Evolutionary conservation across 2,329 filamentous ascomycete species (phyloP), one percentile per base, ranked within the genome.

Genomic region (Colletotrichum magnum): DNA sequence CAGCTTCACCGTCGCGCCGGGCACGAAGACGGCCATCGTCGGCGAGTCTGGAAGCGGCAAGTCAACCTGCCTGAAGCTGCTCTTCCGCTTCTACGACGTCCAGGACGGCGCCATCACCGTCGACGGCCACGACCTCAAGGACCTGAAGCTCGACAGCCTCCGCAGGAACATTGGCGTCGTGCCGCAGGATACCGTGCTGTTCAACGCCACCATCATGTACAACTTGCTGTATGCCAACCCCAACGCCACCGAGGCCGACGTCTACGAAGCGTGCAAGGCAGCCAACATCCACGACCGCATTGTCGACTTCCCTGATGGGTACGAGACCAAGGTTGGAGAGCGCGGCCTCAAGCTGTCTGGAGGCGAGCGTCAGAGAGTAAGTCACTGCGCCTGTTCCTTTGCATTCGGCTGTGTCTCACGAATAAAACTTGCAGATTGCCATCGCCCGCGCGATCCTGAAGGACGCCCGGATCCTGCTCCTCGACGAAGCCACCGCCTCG

Each of bases 401-500:
- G 13, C 4, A 21, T 43, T n/a, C 12, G 18, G 18, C 18, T 18
- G 18, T 18, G 18, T 18, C 18, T 18, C 18, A 18, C 18, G 18
- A 18, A 18, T 18, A 18, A 18, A 18, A 18, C 18, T 36, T 50
- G 2, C 32, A 81, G 79, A 77, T 87, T 54, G 87, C 88, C 2
- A 90, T 90, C 65, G 88, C 88, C 0, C 87, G 91, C 15, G 90
- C 91, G 1, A 84, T 94, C 15, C 83, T 94, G 53, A 92, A 93
- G 76, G 89, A 90, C 57, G 89, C 92, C 0, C 90, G 89, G 59
- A 89, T 94, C 62, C 85, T 94, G 28, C 86, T 94, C 67, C 83
- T 94, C 0, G 92, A 94, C 73, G 92, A 94, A 77, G 89, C 92
- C 0, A 93, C 92, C 4, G 91, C 90, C 1, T 90, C 91, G 3